phyloP scores from a whole-genome alignment of 1,284 basidiomycete genomes.

The Inonotus hispidus region DNA sequence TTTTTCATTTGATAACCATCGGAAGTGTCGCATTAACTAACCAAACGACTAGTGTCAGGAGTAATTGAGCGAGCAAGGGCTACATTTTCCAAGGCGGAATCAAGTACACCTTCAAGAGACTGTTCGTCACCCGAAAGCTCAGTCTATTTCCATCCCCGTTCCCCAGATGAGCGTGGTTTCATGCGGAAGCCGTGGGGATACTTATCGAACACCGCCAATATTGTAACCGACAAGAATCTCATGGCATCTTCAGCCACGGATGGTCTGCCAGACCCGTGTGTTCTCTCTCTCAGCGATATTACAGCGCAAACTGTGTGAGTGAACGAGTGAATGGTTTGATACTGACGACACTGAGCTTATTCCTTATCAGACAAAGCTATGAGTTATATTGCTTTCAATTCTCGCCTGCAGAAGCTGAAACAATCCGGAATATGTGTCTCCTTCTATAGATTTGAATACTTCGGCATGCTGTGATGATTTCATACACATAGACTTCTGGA shows the following conservation, averaged over 20 bases:
- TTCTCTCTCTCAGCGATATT: neutral
- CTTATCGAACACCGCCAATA: neutral
- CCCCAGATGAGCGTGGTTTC: neutral
- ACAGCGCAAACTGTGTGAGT: neutral
- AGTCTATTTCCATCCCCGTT: neutral
- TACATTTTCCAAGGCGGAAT: neutral
- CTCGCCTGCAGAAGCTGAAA: conserved; percentile 3
- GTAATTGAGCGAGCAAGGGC: conserved; percentile 2
- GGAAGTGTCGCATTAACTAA: neutral
- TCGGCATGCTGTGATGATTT: no score
- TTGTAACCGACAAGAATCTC: neutral
- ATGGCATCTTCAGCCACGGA: neutral
- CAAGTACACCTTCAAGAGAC: neutral
- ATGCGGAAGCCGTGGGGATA: conserved; percentile 6
- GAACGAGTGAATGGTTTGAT: neutral
- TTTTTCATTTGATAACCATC: neutral
- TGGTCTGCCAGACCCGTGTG: neutral
- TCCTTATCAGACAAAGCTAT: neutral
- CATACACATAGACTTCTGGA: no score
- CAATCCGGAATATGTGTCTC: neutral
- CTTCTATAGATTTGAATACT: neutral
- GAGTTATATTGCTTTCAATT: conserved; percentile 5
- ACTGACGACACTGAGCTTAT: neutral
- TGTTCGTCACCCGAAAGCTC: neutral
- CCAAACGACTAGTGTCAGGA: neutral